A percentile compares a stretch with the other conserved stretches of the same genome.
phyloP scores from a whole-genome alignment of 768 basidiomycete genomes.

The Gyrodon lividus region DNA sequence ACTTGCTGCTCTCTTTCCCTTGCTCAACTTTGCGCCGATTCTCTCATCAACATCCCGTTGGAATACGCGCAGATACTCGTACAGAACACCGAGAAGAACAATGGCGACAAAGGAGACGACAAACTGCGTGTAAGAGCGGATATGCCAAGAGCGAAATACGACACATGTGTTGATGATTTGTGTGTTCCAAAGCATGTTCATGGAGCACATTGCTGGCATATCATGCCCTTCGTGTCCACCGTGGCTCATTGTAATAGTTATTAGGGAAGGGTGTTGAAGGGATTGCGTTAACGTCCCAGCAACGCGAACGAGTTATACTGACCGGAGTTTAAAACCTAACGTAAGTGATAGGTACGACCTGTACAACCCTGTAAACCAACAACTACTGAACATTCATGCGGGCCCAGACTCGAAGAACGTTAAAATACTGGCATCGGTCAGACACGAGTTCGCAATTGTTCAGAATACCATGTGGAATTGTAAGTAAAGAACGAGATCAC shows the following conservation, averaged over 20 bases:
- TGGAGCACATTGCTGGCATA: slow-evolving; percentile 54
- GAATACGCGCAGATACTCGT: slow-evolving; percentile 74
- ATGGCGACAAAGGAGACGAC: slow-evolving; percentile 64
- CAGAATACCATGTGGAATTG: too few relatives aligned
- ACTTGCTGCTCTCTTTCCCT: slow-evolving; percentile 48
- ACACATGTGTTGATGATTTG: slow-evolving; percentile 78
- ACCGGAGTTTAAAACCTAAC: too few relatives aligned
- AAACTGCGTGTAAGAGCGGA: slow-evolving; percentile 55
- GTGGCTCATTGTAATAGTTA: slow-evolving; percentile 37
- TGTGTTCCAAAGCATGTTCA: slow-evolving; percentile 90
- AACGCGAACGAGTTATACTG: neutral
- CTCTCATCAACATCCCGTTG: slow-evolving; percentile 56
- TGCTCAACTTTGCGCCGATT: slow-evolving; percentile 50
- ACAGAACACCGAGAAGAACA: slow-evolving; percentile 66
- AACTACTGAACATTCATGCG: too few relatives aligned
- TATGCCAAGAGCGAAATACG: slow-evolving; percentile 79
- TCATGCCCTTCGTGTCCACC: slow-evolving; percentile 47
- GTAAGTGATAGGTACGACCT: too few relatives aligned
- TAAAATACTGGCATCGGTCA: too few relatives aligned
- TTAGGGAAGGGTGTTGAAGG: neutral
- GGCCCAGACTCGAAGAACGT: too few relatives aligned
- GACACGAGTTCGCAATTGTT: too few relatives aligned
- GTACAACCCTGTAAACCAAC: too few relatives aligned
- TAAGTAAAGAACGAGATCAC: neutral
- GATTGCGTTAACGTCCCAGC: neutral